These are phyloP conservation scores for Neofusicoccum parvum DNA, from an alignment of 2,329 filamentous ascomycete genomes.

Conservation along the genomic window DNA sequence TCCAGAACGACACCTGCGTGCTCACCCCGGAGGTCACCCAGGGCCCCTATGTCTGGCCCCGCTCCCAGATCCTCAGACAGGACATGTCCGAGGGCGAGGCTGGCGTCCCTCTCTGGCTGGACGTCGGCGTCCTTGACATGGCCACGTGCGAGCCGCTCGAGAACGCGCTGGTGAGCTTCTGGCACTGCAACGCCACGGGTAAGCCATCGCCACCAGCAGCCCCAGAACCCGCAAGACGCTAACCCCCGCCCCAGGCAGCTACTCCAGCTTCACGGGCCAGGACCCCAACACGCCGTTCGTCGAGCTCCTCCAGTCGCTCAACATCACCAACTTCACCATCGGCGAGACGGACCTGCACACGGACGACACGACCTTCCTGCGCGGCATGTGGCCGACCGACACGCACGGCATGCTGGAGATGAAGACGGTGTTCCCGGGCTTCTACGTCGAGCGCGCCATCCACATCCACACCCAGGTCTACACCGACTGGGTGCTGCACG, in stretches of 20 bases:
- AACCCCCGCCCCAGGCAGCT: slow-evolving; percentile 16
- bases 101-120: slow-evolving; percentile 43
- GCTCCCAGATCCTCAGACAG: slow-evolving; percentile 28
- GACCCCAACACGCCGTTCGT: slow-evolving; percentile 20
- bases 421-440: slow-evolving; percentile 30
- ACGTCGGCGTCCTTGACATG: slow-evolving; percentile 45
- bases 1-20: slow-evolving; percentile 28
- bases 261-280: slow-evolving; percentile 33
- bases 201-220: not conserved
- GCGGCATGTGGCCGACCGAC: slow-evolving; percentile 35
- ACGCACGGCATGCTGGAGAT: slow-evolving; percentile 31
- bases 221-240: too few species aligned
- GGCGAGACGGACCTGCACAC: slow-evolving; percentile 28
- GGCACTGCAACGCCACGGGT: slow-evolving; percentile 32
- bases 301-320: slow-evolving; percentile 32
- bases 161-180: slow-evolving; percentile 41
- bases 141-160: slow-evolving; percentile 45
- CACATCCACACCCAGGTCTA: slow-evolving; percentile 30
- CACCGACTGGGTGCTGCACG: slow-evolving; percentile 28
- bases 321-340: slow-evolving; percentile 27
- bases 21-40: slow-evolving; percentile 31
- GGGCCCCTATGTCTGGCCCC: slow-evolving; percentile 31
- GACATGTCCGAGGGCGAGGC: slow-evolving; percentile 40
- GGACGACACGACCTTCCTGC: slow-evolving; percentile 33
- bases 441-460: slow-evolving; percentile 30